These are phyloP conservation scores for Claviceps digitariae DNA, from an alignment of 2,329 filamentous ascomycete genomes.

Conservation along the genomic window DNA sequence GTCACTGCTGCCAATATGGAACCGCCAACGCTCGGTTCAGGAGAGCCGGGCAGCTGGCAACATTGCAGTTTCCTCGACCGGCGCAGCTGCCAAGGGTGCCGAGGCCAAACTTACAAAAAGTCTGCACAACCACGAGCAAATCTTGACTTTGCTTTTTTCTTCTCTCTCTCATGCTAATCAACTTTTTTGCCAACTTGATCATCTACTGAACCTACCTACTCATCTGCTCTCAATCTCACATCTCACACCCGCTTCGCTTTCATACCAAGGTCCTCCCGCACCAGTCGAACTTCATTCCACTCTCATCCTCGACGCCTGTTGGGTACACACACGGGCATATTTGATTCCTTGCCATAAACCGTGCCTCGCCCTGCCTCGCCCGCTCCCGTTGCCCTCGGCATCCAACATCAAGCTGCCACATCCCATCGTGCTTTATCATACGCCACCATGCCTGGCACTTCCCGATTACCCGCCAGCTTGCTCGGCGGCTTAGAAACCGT, in stretches of 20 bases:
- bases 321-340: background rate
- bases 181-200: too few relatives aligned
- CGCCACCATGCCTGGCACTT: conserved; percentile 47
- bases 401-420: background rate
- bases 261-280: too few relatives aligned
- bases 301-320: background rate
- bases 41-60: background rate
- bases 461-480: conserved; percentile 57
- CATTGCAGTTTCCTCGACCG: too few relatives aligned
- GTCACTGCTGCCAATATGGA: too few relatives aligned
- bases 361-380: too few relatives aligned
- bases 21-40: too few relatives aligned
- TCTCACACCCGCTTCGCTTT: too few relatives aligned
- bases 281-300: too few relatives aligned
- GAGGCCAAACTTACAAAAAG: conserved; percentile 1
- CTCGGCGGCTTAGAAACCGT: conserved; percentile 51
- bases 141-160: background rate
- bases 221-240: too few relatives aligned
- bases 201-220: too few relatives aligned
- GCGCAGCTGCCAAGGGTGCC: too few relatives aligned
- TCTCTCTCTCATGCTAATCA: too few relatives aligned
- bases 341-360: background rate
- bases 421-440: background rate
- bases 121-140: background rate
- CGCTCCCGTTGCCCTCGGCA: background rate